phyloP scores from a whole-genome alignment of 2,329 filamentous ascomycete genomes.

The Arthrocladium fulminans region DNA sequence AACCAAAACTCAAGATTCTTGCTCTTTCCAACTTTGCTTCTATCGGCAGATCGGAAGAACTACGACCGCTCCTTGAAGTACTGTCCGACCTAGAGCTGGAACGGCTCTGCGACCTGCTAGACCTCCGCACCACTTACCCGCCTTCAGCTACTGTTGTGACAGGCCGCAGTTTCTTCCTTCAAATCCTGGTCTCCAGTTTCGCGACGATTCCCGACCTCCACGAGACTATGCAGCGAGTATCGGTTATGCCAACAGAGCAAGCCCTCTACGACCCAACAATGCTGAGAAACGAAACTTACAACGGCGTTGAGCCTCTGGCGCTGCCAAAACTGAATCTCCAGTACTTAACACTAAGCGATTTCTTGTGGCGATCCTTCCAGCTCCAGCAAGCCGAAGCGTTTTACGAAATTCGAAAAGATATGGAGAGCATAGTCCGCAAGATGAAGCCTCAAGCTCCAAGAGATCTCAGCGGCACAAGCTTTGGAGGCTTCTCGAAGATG shows the following conservation, averaged over 20 bases:
- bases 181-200: conserved; percentile 65
- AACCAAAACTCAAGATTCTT: conserved; percentile 80
- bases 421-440: conserved; percentile 72
- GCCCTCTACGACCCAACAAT: conserved; percentile 71
- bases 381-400: conserved; percentile 86
- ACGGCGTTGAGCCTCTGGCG: conserved; percentile 76
- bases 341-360: conserved; percentile 89
- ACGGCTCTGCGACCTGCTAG: conserved; percentile 59
- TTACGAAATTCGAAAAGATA: conserved; percentile 84
- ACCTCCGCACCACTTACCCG: conserved; percentile 77
- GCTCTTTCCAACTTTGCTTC: conserved; percentile 87
- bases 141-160: conserved; percentile 57
- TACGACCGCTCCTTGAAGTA: conserved; percentile 63
- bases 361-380: conserved; percentile 88
- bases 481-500: conserved; percentile 85
- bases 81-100: conserved; percentile 67
- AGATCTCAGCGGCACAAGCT: conserved; percentile 57
- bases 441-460: conserved; percentile 60
- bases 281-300: conserved; percentile 73
- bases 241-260: conserved; percentile 72
- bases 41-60: conserved; percentile 69
- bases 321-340: conserved; percentile 93
- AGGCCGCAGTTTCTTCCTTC: conserved; percentile 44
- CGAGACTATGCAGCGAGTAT: conserved; percentile 61
- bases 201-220: conserved; percentile 76